A percentile compares a stretch with the other conserved stretches of the same genome.
phyloP scores from a whole-genome alignment of 257 asterid species.

The Osmanthus fragrans region DNA sequence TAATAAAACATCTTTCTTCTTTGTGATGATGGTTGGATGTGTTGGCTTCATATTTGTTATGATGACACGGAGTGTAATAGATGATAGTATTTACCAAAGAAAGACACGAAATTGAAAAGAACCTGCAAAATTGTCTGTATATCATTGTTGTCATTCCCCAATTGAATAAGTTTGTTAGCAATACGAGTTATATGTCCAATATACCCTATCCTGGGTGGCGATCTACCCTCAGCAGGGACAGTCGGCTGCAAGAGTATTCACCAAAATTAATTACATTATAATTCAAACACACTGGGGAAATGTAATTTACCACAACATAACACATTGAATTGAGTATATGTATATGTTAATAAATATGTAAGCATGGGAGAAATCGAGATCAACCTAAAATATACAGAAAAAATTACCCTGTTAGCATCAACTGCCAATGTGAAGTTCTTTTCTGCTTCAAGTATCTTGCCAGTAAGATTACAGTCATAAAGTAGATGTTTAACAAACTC shows the following conservation, averaged over 20 bases:
- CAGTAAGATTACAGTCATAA: constrained; percentile 69
- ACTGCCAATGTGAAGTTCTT: constrained; percentile 47
- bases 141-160: constrained; percentile 52
- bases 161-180: constrained; percentile 74
- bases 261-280: constrained; percentile 3
- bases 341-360: background rate
- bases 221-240: constrained; percentile 58
- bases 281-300: constrained; percentile 4
- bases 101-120: constrained; percentile 16
- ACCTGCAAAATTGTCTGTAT: constrained; percentile 74
- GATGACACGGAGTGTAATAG: constrained; percentile 6
- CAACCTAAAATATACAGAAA: background rate
- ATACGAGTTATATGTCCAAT: constrained; percentile 85
- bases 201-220: constrained; percentile 80
- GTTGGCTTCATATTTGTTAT: background rate
- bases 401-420: constrained; percentile 50
- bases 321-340: background rate
- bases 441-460: constrained; percentile 81
- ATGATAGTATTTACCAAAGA: background rate
- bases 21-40: background rate
- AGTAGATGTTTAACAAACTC: constrained; percentile 75
- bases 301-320: constrained; percentile 10
- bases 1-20: background rate
- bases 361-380: background rate
- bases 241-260: constrained; percentile 59